Evolutionary conservation across 2,329 filamentous ascomycete genomes (phyloP).

Genomic region (Emydomyces testavorans): DNA sequence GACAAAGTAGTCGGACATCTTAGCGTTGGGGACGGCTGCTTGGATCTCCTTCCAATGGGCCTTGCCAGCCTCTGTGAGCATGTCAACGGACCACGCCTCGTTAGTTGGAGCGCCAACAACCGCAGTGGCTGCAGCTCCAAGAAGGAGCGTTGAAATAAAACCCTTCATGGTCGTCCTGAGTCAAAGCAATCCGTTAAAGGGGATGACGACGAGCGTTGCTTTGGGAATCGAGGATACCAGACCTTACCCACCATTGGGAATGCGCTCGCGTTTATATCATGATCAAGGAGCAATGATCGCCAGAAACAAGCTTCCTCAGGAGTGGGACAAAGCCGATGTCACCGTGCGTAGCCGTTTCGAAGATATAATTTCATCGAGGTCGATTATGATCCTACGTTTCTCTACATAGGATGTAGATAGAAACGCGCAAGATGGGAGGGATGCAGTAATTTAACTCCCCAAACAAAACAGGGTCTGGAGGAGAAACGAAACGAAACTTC

Average conservation of each 20-base stretch:
- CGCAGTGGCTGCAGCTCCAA: constrained; percentile 8
- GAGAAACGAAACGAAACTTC: too few relatives aligned
- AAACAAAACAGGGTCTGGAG: too few relatives aligned
- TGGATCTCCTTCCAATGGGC: constrained; percentile 80
- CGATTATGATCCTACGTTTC: too few relatives aligned
- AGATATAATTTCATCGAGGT: neutral
- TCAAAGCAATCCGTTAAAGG: neutral
- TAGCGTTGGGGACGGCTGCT: constrained; percentile 67
- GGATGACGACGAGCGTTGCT: neutral
- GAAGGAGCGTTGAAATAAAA: constrained; percentile 11
- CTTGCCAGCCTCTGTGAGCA: constrained; percentile 56
- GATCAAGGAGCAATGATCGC: neutral
- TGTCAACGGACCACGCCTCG: constrained; percentile 1
- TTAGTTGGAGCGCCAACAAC: constrained; percentile 1
- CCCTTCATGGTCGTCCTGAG: constrained; percentile 10
- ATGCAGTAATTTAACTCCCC: too few relatives aligned
- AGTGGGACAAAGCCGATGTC: neutral
- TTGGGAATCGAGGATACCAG: neutral
- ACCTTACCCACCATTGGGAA: neutral
- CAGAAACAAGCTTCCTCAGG: neutral
- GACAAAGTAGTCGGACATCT: constrained; percentile 58
- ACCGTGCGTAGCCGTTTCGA: neutral
- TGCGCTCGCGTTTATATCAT: neutral
- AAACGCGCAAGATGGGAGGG: too few relatives aligned
- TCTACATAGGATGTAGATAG: too few relatives aligned